Evolutionary conservation across 345 rosid genomes (phyloP).

Genomic region (Melaleuca alternifolia): DNA sequence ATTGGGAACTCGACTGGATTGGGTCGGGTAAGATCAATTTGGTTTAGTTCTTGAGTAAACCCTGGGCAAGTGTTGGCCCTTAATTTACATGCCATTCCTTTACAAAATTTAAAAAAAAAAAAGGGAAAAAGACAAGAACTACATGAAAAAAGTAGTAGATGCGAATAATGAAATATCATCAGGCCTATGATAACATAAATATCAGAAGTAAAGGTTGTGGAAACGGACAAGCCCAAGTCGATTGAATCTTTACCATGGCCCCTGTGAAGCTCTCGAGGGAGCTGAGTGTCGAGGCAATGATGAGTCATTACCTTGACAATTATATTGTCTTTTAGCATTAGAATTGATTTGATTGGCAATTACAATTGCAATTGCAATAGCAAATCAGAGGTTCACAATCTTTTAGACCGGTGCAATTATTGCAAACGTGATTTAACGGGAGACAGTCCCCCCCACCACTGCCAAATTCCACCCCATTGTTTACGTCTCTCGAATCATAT

Average conservation of each 20-base stretch:
- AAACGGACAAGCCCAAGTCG: neutral
- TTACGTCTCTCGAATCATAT: neutral
- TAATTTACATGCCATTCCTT: neutral
- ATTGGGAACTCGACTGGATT: neutral
- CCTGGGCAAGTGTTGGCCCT: accelerated
- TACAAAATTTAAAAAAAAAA: neutral
- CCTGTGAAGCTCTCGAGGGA: neutral
- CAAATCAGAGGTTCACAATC: too few relatives aligned
- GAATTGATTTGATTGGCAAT: neutral
- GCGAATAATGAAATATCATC: neutral
- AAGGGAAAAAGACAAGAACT: neutral
- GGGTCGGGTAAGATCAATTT: accelerated
- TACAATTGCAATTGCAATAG: neutral
- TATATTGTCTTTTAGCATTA: neutral
- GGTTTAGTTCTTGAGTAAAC: accelerated
- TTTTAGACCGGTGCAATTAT: neutral
- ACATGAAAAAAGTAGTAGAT: neutral
- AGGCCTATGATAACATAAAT: neutral
- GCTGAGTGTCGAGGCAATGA: neutral
- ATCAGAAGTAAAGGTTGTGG: neutral
- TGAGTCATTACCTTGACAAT: neutral
- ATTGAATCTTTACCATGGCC: neutral
- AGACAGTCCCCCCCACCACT: neutral
- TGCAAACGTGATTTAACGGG: neutral
- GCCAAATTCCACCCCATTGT: neutral